These are phyloP conservation scores for Aspergillus sp. DNA, from an alignment of 2,329 filamentous ascomycete genomes.

Conservation along the genomic window DNA sequence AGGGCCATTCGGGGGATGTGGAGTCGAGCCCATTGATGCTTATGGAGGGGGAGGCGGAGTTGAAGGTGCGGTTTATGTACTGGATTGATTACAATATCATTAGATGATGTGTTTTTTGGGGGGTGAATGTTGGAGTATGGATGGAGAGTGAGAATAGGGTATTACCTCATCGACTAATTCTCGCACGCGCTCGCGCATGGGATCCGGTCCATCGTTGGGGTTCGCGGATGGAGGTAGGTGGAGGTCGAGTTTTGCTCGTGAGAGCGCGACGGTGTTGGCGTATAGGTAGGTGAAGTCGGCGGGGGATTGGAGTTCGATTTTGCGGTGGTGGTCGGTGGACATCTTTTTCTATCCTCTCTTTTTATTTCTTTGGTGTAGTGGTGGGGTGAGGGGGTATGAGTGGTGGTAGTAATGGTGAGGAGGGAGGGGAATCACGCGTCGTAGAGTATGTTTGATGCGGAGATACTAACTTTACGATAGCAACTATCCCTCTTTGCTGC, in stretches of 20 bases:
- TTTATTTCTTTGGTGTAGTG: background rate
- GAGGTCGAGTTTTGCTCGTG: conserved; percentile 52
- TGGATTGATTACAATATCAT: conserved; percentile 15
- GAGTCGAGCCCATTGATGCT: conserved; percentile 52
- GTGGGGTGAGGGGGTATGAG: no score
- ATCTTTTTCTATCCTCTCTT: conserved; percentile 9
- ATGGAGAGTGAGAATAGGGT: no score
- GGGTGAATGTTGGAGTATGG: no score
- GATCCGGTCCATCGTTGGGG: conserved; percentile 41
- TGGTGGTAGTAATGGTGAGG: background rate
- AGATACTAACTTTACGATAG: background rate
- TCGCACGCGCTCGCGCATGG: conserved; percentile 46
- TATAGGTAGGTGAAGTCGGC: conserved; percentile 53
- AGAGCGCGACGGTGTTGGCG: conserved; percentile 46
- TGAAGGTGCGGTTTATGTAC: conserved; percentile 50
- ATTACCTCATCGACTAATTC: conserved; percentile 45
- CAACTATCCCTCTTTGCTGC: background rate
- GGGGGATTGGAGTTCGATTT: conserved; percentile 54
- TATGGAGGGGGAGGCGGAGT: conserved; percentile 46
- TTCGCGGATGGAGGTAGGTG: conserved; percentile 50
- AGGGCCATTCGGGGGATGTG: conserved; percentile 34
- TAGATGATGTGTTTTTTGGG: no score
- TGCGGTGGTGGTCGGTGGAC: conserved; percentile 48
- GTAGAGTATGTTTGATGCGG: background rate
- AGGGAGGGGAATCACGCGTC: conserved; percentile 8